Conservation (phyloP, 2,329 filamentous ascomycete genomes). For the Penicillium hesseltinei region DNA sequence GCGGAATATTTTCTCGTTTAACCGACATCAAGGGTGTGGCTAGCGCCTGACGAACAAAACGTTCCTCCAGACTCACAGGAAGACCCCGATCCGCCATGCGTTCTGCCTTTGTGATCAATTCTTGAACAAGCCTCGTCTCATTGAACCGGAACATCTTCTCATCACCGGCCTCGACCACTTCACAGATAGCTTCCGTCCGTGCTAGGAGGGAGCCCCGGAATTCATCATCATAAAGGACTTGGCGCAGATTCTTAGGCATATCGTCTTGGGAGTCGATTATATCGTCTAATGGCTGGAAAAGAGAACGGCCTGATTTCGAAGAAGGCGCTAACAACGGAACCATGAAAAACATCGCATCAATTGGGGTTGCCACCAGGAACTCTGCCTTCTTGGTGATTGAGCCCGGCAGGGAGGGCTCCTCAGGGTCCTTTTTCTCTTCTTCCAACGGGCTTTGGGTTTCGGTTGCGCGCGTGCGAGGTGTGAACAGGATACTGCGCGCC, state of each 20-base stretch:
- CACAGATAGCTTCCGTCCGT: conserved; percentile 70
- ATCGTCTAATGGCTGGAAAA: conserved; percentile 51
- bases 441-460: conserved; percentile 8
- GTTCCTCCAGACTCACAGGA: conserved; percentile 79
- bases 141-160: conserved; percentile 83
- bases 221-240: conserved; percentile 39
- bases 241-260: conserved; percentile 41
- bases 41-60: conserved; percentile 72
- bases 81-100: conserved; percentile 64
- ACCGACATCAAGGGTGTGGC: conserved; percentile 73
- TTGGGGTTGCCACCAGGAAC: conserved; percentile 76
- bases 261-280: conserved; percentile 48
- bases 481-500: conserved; percentile 57
- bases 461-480: conserved; percentile 25
- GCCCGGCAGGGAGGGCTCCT: conserved; percentile 32
- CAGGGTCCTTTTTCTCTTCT: conserved; percentile 16
- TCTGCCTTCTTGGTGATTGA: conserved; percentile 67
- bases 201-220: conserved; percentile 55
- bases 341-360: conserved; percentile 82
- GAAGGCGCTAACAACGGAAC: conserved; percentile 65
- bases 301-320: conserved; percentile 41
- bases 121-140: conserved; percentile 64
- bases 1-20: conserved; percentile 53
- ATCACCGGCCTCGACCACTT: conserved; percentile 76
- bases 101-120: conserved; percentile 69